Percentiles rank a stretch among this genome's conserved stretches.
phyloP scores from a whole-genome alignment of 2,329 filamentous ascomycete genomes.

The Hortaea werneckii region DNA sequence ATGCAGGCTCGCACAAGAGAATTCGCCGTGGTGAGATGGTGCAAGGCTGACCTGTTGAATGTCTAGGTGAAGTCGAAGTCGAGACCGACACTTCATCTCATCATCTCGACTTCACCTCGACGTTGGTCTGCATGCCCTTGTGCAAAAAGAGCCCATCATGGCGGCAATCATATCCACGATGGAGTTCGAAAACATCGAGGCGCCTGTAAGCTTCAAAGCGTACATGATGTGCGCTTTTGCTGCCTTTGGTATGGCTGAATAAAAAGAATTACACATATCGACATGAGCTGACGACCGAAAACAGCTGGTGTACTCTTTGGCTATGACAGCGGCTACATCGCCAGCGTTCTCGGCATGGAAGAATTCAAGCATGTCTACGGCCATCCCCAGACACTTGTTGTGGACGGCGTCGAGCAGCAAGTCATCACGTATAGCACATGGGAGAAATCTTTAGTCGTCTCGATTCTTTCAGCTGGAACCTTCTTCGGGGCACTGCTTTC shows the following conservation, averaged over 20 bases:
- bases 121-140: too few species aligned
- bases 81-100: too few species aligned
- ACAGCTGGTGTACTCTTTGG: conserved; percentile 49
- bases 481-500: conserved; percentile 60
- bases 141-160: background rate
- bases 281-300: conserved; percentile 28
- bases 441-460: conserved; percentile 53
- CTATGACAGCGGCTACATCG: conserved; percentile 49
- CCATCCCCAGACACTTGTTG: conserved; percentile 9
- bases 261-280: conserved; percentile 32
- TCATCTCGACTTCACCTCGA: too few species aligned
- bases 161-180: conserved; percentile 1
- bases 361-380: conserved; percentile 35
- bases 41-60: too few species aligned
- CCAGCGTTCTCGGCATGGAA: conserved; percentile 41
- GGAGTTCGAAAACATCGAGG: conserved; percentile 21
- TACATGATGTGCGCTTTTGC: conserved; percentile 53
- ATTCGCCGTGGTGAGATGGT: too few species aligned
- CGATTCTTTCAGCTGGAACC: conserved; percentile 66
- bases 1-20: too few species aligned
- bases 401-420: conserved; percentile 6
- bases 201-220: conserved; percentile 33
- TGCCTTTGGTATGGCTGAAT: conserved; percentile 31
- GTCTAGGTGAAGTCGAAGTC: too few species aligned
- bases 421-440: conserved; percentile 20